These are phyloP conservation scores for Pulveroboletus ravenelii DNA, from an alignment of 768 basidiomycete genomes.

Conservation along the genomic window DNA sequence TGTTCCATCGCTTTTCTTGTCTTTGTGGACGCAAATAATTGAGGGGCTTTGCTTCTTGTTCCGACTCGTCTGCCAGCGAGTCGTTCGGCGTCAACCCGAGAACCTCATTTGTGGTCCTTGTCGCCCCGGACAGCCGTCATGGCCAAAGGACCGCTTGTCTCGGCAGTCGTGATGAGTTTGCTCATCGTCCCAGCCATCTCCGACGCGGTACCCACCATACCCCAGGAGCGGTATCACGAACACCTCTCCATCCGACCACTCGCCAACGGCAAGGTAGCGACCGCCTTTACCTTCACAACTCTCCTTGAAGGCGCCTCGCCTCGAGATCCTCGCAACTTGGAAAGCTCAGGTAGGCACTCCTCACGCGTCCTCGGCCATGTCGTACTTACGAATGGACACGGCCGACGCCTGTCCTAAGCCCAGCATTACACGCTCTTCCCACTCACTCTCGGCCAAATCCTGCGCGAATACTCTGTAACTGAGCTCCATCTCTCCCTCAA, in stretches of 20 bases:
- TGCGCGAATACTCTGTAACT: constrained; percentile 79
- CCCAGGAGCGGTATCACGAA: constrained; percentile 42
- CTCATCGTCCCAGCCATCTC: constrained; percentile 6
- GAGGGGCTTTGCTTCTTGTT: background rate
- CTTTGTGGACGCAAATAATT: background rate
- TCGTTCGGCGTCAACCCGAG: too few relatives aligned
- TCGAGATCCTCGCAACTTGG: constrained; percentile 49
- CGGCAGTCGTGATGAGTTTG: constrained; percentile 8
- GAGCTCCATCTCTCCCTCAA: constrained; percentile 89
- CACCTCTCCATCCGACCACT: constrained; percentile 54
- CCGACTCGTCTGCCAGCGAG: too few relatives aligned
- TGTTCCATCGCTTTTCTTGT: too few relatives aligned
- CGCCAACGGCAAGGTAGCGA: constrained; percentile 75
- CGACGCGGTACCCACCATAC: background rate
- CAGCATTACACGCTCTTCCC: constrained; percentile 89
- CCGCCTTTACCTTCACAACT: constrained; percentile 78
- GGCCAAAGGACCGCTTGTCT: constrained; percentile 1
- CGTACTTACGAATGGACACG: background rate
- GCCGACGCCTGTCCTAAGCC: constrained; percentile 36
- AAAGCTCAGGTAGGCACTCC: constrained; percentile 43
- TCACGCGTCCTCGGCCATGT: background rate
- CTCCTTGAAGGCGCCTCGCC: constrained; percentile 49
- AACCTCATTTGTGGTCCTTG: too few relatives aligned
- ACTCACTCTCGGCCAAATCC: constrained; percentile 78
- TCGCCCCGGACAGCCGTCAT: background rate